Evolutionary conservation across 192 early-diverging fungal species (phyloP).

Genomic region (Haplosporangium gracile): DNA sequence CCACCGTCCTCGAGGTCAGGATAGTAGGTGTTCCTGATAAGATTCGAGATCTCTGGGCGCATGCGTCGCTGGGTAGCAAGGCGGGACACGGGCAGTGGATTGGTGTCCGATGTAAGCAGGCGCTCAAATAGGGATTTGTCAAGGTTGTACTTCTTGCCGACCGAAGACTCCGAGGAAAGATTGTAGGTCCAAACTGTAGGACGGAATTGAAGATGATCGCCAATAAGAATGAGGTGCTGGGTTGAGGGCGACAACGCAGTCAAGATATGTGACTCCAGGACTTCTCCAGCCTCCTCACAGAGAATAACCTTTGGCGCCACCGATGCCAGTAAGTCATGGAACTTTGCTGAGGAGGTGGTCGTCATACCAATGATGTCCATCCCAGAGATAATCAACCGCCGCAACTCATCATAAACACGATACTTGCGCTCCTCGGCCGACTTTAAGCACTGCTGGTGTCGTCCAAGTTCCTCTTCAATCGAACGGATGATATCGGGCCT

Average conservation of each 20-base stretch:
- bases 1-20: constrained; percentile 51
- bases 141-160: constrained; percentile 48
- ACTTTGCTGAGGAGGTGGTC: constrained; percentile 59
- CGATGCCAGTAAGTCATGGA: constrained; percentile 43
- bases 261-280: constrained; percentile 66
- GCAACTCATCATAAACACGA: neutral
- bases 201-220: constrained; percentile 51
- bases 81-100: constrained; percentile 26
- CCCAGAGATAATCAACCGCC: neutral
- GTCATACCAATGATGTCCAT: constrained; percentile 62
- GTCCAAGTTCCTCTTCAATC: neutral
- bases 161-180: constrained; percentile 44
- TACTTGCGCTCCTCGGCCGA: neutral
- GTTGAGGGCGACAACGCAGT: constrained; percentile 52
- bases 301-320: constrained; percentile 62
- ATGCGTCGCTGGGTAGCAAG: constrained; percentile 62
- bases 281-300: constrained; percentile 68
- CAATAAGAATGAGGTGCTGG: constrained; percentile 67
- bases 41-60: constrained; percentile 58
- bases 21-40: constrained; percentile 58
- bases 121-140: constrained; percentile 64
- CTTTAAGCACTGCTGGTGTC: neutral
- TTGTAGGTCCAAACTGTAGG: constrained; percentile 18
- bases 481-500: neutral
- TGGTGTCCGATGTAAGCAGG: constrained; percentile 31